A percentile compares a stretch with the other conserved stretches of the same genome.
Evolutionary conservation across 331 rosid genomes (phyloP).

Genomic region (Cydonia oblonga): DNA sequence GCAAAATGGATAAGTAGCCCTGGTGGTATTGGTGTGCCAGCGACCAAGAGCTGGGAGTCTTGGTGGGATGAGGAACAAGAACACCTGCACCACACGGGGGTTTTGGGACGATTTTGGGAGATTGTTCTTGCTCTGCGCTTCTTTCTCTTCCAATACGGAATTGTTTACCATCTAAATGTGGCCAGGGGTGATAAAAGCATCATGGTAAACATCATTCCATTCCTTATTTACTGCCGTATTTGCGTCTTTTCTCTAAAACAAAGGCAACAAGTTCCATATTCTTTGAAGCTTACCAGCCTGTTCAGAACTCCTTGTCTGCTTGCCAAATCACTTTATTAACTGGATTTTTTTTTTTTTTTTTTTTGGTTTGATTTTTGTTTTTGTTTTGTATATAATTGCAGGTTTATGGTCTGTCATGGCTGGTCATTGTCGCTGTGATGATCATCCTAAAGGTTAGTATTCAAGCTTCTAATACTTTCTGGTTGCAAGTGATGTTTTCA

Average conservation of each 20-base stretch:
- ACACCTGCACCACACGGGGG: slow-evolving; percentile 68
- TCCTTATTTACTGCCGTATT: not conserved
- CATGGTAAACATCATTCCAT: slow-evolving; percentile 35
- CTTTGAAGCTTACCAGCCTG: not conserved
- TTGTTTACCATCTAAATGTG: slow-evolving; percentile 76
- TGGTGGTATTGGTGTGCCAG: slow-evolving; percentile 91
- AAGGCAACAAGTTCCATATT: not conserved
- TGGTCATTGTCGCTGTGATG: slow-evolving; percentile 77
- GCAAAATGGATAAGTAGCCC: slow-evolving; percentile 75
- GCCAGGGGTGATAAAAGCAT: slow-evolving; percentile 56
- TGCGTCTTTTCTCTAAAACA: not conserved
- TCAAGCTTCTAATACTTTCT: slow-evolving; percentile 10
- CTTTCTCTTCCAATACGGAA: slow-evolving; percentile 84
- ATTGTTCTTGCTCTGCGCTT: slow-evolving; percentile 65
- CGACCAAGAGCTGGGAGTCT: slow-evolving; percentile 94
- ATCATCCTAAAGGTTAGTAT: slow-evolving; percentile 65
- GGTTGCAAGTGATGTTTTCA: not conserved
- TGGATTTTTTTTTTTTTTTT: not conserved
- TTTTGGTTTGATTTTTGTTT: not conserved
- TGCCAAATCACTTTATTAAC: not conserved
- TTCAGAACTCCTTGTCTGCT: not conserved
- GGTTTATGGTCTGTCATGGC: slow-evolving; percentile 90
- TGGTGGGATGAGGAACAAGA: slow-evolving; percentile 99
- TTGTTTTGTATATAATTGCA: slow-evolving; percentile 17
- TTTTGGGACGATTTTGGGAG: slow-evolving; percentile 62